Base-by-base conservation (phyloP, 495 filamentous ascomycete species). In the Annulohypoxylon stygium region DNA sequence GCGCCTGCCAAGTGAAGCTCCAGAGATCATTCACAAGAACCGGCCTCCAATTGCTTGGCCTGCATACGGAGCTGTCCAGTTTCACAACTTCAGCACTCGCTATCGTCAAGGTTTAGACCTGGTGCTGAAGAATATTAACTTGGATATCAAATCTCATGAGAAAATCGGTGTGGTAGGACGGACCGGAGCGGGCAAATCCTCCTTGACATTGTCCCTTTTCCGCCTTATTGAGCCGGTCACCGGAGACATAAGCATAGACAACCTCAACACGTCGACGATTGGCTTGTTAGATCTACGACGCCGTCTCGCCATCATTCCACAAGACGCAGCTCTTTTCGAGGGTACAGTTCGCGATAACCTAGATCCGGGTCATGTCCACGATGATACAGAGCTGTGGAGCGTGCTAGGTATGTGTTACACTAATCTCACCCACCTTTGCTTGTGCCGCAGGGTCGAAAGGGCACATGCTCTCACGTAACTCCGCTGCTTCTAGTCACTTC, bases 151-250 rank as follows among this genome's bases (percentile, higher is more conserved):
- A 82, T 90, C 95, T 37, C 94, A 92, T 78, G 96, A 99, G 85
- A 99, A 99, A 87, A 93, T 99, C 80, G 96, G 96, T 69, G 95
- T 99, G 30, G 96, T 99, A 48, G 96, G 96, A 73, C 92, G 96
- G 20, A 99, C 96, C 9, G 96, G 96, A 75, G 96, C 96, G 50
- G 96, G 96, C 77, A 99, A 99, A 84, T 97, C 93, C 68, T 97
- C 95, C 5, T 85, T 99, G 75, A 98, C 97, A 3, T 85, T 98
- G 74, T 91, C 95, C 16, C 86, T 99, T 33, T 99, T 99, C 86
- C 89, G 97, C 48, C 95, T 99, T 70, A 98, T 99, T 71, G 96
- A 99, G 80, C 87, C 94, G 1, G 86, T 84, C 67, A 84, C 88
- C 48, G 96, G 96, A 59, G 86, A 89, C 73, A 95, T 98, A 74